phyloP scores from a whole-genome alignment of 495 filamentous ascomycete species.

The Cercophora sp. region DNA sequence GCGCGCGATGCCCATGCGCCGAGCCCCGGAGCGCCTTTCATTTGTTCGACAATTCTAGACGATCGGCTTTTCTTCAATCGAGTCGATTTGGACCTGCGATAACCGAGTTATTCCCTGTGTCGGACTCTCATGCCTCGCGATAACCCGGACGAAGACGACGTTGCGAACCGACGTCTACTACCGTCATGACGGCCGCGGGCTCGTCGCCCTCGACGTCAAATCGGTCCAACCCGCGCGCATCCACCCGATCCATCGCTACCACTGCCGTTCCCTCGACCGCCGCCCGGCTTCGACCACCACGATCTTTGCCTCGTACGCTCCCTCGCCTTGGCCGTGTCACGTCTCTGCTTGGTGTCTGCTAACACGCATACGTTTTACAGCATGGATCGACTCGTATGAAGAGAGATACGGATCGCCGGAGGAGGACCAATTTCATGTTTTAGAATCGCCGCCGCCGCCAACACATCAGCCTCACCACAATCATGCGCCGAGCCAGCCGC shows the following conservation, averaged over 20 bases:
- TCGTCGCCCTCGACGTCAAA: conserved; percentile 24
- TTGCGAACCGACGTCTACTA: too few species aligned
- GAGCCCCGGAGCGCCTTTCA: too few species aligned
- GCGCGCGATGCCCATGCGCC: too few species aligned
- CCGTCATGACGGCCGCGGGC: conserved; percentile 21
- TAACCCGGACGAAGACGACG: too few species aligned
- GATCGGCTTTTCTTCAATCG: neutral
- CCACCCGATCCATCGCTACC: conserved; percentile 15
- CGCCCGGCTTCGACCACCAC: conserved; percentile 15
- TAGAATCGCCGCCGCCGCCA: conserved; percentile 40
- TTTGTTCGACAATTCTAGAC: too few species aligned
- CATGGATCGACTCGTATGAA: conserved; percentile 54
- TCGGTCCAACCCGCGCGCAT: conserved; percentile 20
- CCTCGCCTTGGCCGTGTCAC: neutral
- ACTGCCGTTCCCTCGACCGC: neutral
- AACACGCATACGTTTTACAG: conserved; percentile 27
- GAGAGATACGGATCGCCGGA: conserved; percentile 30
- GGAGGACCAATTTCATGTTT: conserved; percentile 29
- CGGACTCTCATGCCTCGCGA: conserved; percentile 18
- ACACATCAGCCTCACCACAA: conserved; percentile 60
- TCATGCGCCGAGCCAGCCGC: conserved; percentile 43
- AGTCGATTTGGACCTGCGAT: neutral
- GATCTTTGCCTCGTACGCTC: conserved; percentile 41
- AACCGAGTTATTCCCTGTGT: too few species aligned
- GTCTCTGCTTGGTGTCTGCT: conserved; percentile 9